These are phyloP conservation scores for Coemansia sp. DNA, from an alignment of 192 early-diverging fungal species.

Conservation along the genomic window DNA sequence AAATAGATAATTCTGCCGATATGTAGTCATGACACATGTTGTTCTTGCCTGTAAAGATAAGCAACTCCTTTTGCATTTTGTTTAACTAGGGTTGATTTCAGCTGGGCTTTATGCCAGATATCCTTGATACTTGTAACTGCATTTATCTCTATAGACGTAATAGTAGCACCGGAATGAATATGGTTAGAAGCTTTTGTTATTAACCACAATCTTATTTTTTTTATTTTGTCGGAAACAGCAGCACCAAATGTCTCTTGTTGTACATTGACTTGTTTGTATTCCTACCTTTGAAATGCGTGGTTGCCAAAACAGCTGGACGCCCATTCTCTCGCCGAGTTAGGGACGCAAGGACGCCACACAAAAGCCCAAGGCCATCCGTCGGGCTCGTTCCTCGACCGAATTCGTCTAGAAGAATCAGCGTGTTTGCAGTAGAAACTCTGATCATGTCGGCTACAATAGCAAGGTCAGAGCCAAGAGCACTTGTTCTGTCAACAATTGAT, in stretches of 20 bases:
- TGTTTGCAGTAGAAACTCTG: slow-evolving; percentile 1
- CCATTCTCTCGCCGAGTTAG: slow-evolving; percentile 50
- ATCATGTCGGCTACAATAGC: slow-evolving; percentile 15
- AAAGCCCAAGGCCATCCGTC: slow-evolving; percentile 76
- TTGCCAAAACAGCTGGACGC: slow-evolving; percentile 71
- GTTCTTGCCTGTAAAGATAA: slow-evolving; percentile 35
- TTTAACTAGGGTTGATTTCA: slow-evolving; percentile 20
- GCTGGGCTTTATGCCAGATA: slow-evolving; percentile 16
- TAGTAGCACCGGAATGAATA: neutral
- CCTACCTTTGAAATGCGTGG: slow-evolving; percentile 89
- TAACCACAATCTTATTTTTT: too few relatives aligned
- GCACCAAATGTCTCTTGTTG: neutral
- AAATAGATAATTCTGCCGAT: too few relatives aligned
- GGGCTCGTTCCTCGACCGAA: slow-evolving; percentile 48
- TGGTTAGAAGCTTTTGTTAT: too few relatives aligned
- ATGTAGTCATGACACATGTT: neutral
- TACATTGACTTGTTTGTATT: neutral
- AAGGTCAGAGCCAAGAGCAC: slow-evolving; percentile 37
- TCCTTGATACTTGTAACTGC: slow-evolving; percentile 6
- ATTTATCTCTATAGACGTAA: slow-evolving; percentile 23
- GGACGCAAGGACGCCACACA: slow-evolving; percentile 68
- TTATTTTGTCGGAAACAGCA: neutral
- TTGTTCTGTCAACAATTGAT: slow-evolving; percentile 29
- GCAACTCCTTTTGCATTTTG: slow-evolving; percentile 19
- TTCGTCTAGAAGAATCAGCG: slow-evolving; percentile 44